Evolutionary conservation across 257 asterid genomes (phyloP), one percentile per base, ranked within the genome.

Genomic region (Forsythia suspensa): DNA sequence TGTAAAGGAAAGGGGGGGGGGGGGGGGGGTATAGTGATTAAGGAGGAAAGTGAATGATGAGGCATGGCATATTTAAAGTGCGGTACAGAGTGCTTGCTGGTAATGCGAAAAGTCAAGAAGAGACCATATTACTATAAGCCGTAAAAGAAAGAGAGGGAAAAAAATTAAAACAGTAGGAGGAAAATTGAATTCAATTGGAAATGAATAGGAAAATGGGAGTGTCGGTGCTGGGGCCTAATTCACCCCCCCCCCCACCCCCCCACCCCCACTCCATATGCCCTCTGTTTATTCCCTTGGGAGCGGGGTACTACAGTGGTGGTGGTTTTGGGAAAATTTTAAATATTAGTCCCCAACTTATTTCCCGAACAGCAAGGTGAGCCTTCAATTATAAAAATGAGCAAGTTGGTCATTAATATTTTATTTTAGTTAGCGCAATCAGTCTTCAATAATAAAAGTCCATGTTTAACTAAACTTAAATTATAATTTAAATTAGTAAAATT

Each of bases 31-130:
- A 4, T 72, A 68, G 73, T 71, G 80, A 41, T 70, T 59, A 46
- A 59, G 66, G 29, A 41, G 85, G 67, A 73, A 72, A 85, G 83
- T 66, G 84, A 76, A 70, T 66, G 83, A 75, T 71, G 79, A 78
- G 79, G 75, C 70, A 69, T 38, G 20, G 57, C 79, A 73, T 83
- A 81, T 85, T 81, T 85, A 81, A 81, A 80, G 91, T 84, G 91
- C 71, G 79, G 0, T 77, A 77, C 90, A 80, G 72, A 79, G 55
- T 24, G 34, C 34, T 29, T 29, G 34, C 34, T 29, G 34, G 34
- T 29, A 29, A 59, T 72, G n/a, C 24, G 13, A 16, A 63, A 76
- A 69, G 80, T 78, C 82, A 82, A 77, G 74, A 71, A 37, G 21
- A 52, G 39, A 16, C 15, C 21, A 9, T 4, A 24, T 48, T 37